Percentiles rank a stretch among this genome's conserved stretches.
Conservation (phyloP, 164 flowering plant species). For the Piper longum region DNA sequence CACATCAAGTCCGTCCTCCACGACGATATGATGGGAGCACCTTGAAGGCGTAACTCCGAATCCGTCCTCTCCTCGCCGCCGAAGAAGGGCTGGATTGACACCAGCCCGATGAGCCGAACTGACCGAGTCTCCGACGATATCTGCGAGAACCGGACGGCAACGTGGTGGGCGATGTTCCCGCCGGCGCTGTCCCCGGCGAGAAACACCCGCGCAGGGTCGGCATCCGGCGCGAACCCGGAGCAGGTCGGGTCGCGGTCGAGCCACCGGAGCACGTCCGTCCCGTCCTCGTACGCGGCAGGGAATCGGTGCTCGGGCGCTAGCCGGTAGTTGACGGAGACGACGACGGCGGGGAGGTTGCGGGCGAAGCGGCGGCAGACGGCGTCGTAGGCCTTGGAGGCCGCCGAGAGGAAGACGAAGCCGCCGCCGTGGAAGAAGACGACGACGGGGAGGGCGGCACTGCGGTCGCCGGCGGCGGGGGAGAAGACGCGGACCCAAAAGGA, state of each 20-base stretch:
- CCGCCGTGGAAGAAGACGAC: conserved; percentile 20
- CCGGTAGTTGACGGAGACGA: conserved; percentile 30
- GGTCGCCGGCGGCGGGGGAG: conserved; percentile 5
- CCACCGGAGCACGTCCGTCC: conserved; percentile 15
- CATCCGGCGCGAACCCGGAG: conserved; percentile 4
- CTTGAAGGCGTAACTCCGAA: conserved; percentile 19
- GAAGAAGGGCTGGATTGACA: conserved; percentile 18
- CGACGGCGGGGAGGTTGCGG: conserved; percentile 8
- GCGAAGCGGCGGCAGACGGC: conserved; percentile 16
- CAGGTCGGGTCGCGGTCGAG: background rate
- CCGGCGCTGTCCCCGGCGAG: conserved; percentile 64
- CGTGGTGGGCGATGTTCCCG: conserved; percentile 51
- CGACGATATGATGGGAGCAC: conserved; percentile 14
- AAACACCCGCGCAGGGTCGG: conserved; percentile 17
- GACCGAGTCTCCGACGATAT: background rate
- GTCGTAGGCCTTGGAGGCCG: conserved; percentile 13
- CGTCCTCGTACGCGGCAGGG: conserved; percentile 27
- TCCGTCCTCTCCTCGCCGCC: conserved; percentile 42
- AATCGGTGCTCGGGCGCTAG: conserved; percentile 21
- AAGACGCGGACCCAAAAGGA: conserved; percentile 26
- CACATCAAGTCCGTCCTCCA: conserved; percentile 27
- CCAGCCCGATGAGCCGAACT: conserved; percentile 3
- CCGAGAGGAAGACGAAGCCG: conserved; percentile 10
- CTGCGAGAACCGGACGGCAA: conserved; percentile 7
- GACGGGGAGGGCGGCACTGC: conserved; percentile 9